phyloP scores from a whole-genome alignment of 2,329 filamentous ascomycete genomes.

The Fusarium sp. region DNA sequence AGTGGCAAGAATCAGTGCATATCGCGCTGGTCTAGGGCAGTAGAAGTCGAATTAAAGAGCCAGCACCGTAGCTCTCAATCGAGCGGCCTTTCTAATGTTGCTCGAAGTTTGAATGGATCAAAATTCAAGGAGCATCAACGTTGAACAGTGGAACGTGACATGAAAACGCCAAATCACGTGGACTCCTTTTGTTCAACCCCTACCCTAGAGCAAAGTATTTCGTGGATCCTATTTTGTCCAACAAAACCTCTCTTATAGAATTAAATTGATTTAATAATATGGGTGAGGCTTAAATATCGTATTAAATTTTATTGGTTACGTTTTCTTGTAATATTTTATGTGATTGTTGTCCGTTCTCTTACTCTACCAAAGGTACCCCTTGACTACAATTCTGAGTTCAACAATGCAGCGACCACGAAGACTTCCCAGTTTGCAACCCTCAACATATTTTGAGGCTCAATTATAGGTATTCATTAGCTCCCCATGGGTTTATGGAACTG shows the following conservation, averaged over 20 bases:
- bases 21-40: conserved; percentile 8
- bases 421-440: neutral
- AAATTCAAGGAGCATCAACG: conserved; percentile 3
- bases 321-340: no score
- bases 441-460: neutral
- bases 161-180: conserved; percentile 43
- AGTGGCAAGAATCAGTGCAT: conserved; percentile 29
- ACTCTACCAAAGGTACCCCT: neutral
- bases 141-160: conserved; percentile 30
- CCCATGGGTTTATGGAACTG: neutral
- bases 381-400: neutral
- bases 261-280: neutral
- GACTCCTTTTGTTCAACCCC: neutral
- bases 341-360: neutral
- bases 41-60: neutral
- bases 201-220: neutral
- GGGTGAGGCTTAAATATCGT: neutral
- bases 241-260: neutral
- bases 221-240: neutral
- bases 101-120: conserved; percentile 4
- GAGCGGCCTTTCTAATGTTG: conserved; percentile 2
- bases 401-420: neutral
- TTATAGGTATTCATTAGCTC: neutral
- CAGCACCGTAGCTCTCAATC: neutral
- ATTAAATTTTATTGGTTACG: neutral